Evolutionary conservation across 1,139 yeast genomes (phyloP).

Genomic region (Geotrichum siamense): DNA sequence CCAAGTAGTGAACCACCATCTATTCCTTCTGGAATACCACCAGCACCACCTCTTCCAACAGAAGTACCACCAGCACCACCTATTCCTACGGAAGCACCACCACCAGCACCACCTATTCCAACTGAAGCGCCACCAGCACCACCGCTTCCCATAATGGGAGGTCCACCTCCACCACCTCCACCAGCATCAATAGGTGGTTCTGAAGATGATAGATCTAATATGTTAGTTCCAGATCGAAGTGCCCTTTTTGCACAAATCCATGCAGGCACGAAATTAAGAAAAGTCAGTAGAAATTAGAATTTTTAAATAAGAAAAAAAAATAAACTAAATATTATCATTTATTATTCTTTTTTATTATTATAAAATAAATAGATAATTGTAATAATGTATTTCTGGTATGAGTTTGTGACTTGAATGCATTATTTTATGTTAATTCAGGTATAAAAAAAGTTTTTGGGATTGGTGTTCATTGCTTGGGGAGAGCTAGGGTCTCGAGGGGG

Average conservation of each 20-base stretch:
- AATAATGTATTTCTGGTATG: too few species aligned
- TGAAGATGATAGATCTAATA: constrained; percentile 34
- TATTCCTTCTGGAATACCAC: constrained; percentile 6
- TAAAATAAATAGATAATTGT: too few species aligned
- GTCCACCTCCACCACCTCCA: constrained; percentile 34
- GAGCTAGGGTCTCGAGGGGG: too few species aligned
- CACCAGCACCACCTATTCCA: constrained; percentile 24
- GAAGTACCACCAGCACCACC: constrained; percentile 21
- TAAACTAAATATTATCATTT: too few species aligned
- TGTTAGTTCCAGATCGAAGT: constrained; percentile 34
- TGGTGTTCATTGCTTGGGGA: too few species aligned
- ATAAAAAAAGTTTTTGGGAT: too few species aligned
- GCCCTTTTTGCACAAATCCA: constrained; percentile 47
- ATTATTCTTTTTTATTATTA: too few species aligned
- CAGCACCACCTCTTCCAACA: constrained; percentile 15
- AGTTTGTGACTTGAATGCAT: too few species aligned
- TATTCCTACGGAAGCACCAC: constrained; percentile 21
- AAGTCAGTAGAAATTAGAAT: constrained; percentile 31
- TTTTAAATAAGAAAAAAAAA: too few species aligned
- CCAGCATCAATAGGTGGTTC: constrained; percentile 30
- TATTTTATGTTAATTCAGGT: too few species aligned
- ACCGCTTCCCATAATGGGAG: constrained; percentile 20
- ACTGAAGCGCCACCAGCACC: constrained; percentile 19
- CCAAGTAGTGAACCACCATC: constrained; percentile 22
- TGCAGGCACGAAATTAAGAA: constrained; percentile 45